phyloP scores from a whole-genome alignment of 192 early-diverging fungal genomes.

The Backusella australiensis region DNA sequence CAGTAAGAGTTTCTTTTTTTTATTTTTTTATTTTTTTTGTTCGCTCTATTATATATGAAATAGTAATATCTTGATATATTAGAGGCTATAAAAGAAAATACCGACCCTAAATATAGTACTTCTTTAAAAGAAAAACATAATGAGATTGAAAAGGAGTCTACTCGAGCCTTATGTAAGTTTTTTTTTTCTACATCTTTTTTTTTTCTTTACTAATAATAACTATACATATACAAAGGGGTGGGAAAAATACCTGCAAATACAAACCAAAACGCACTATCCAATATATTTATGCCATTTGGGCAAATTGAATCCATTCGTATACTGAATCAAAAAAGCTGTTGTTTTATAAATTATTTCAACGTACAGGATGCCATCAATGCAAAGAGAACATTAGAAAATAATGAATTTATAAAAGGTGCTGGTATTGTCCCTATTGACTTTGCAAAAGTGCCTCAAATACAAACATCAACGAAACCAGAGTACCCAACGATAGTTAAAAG shows the following conservation, averaged over 20 bases:
- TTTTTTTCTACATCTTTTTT: not conserved
- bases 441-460: conserved; percentile 79
- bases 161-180: conserved; percentile 68
- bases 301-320: conserved; percentile 90
- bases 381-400: conserved; percentile 82
- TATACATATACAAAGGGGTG: conserved; percentile 56
- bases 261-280: conserved; percentile 67
- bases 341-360: conserved; percentile 90
- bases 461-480: conserved; percentile 5
- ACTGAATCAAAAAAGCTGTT: conserved; percentile 92
- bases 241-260: conserved; percentile 86
- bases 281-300: conserved; percentile 77
- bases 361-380: conserved; percentile 89
- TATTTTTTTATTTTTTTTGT: not conserved
- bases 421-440: conserved; percentile 84
- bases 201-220: conserved; percentile 30
- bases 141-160: conserved; percentile 45
- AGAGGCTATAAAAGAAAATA: not conserved
- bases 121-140: not conserved
- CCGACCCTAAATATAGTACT: not conserved
- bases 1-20: not conserved
- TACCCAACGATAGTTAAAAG: conserved; percentile 40
- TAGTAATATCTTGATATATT: not conserved
- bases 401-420: conserved; percentile 71
- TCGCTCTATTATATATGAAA: not conserved